A percentile compares a stretch with the other conserved stretches of the same genome.
These are phyloP conservation scores for Gautieria morchelliformis DNA, from an alignment of 768 basidiomycete genomes.

Conservation along the genomic window DNA sequence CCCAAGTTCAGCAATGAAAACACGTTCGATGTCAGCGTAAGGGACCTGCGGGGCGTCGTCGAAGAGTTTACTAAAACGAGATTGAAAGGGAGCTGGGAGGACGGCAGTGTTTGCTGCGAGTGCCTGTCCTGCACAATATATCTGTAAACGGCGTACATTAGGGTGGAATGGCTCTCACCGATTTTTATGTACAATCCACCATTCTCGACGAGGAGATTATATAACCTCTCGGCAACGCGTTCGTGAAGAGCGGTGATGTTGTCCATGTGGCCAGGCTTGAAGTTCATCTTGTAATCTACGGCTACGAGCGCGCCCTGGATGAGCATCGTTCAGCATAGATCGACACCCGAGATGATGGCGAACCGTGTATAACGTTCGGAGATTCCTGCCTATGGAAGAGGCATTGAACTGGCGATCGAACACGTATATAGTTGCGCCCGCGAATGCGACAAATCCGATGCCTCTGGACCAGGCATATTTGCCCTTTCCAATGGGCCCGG, in stretches of 20 bases:
- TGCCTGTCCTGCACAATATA: conserved; percentile 46
- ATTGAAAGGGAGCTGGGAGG: conserved; percentile 74
- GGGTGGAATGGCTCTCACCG: conserved; percentile 24
- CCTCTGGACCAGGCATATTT: conserved; percentile 7
- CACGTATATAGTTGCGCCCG: conserved; percentile 32
- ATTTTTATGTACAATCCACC: conserved; percentile 84
- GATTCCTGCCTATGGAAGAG: conserved; percentile 42
- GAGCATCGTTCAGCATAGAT: conserved; percentile 4
- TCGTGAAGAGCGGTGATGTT: conserved; percentile 75
- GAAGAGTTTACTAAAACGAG: conserved; percentile 74
- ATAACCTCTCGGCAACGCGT: conserved; percentile 72
- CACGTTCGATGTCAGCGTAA: conserved; percentile 54
- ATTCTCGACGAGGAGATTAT: conserved; percentile 68
- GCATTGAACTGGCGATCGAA: conserved; percentile 49
- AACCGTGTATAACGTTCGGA: conserved; percentile 46
- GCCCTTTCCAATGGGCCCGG: not conserved
- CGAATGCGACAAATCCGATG: conserved; percentile 20
- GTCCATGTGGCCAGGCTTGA: conserved; percentile 56
- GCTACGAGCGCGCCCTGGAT: conserved; percentile 59
- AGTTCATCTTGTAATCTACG: conserved; percentile 83
- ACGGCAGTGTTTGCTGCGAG: conserved; percentile 81
- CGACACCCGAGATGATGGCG: conserved; percentile 11
- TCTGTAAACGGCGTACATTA: not conserved
- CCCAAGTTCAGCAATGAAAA: conserved; percentile 64
- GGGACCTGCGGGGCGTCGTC: conserved; percentile 85